These are phyloP conservation scores for Bacterosira constricta DNA, from an alignment of 108 stramenopile genomes.

Conservation along the genomic window DNA sequence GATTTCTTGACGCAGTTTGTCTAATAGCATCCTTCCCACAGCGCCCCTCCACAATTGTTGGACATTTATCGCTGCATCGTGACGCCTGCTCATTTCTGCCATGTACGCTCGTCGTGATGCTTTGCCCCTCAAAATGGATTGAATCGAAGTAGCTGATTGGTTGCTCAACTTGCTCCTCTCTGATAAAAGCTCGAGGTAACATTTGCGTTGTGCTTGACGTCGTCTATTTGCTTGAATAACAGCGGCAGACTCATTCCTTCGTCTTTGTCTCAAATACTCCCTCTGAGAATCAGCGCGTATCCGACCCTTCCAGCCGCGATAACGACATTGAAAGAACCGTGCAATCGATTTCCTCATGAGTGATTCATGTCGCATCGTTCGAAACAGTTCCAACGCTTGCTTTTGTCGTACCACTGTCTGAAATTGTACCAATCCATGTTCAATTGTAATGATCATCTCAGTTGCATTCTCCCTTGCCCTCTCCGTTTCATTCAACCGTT, in stretches of 20 bases:
- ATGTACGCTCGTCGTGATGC: conserved; percentile 1
- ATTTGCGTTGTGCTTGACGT: conserved; percentile 9
- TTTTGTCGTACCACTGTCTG: conserved; percentile 19
- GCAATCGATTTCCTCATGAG: conserved; percentile 20
- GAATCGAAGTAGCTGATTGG: conserved; percentile 31
- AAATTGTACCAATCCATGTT: conserved; percentile 21
- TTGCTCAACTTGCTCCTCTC: conserved; percentile 15
- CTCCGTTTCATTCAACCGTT: conserved; percentile 26
- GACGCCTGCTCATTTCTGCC: conserved; percentile 7
- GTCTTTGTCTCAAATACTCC: conserved; percentile 9
- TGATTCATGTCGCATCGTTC: conserved; percentile 18
- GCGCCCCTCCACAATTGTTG: conserved; percentile 33
- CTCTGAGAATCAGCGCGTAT: conserved; percentile 19
- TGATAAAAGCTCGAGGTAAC: conserved; percentile 7
- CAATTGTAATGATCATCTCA: conserved; percentile 15
- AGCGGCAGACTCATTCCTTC: conserved; percentile 17
- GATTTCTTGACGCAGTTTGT: conserved; percentile 9
- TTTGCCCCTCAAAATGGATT: conserved; percentile 19
- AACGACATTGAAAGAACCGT: conserved; percentile 25
- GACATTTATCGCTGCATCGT: conserved; percentile 21
- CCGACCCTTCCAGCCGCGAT: conserved; percentile 34
- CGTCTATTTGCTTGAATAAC: conserved; percentile 25
- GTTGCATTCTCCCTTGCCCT: conserved; percentile 18
- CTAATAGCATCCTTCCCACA: conserved; percentile 5
- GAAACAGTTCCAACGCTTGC: conserved; percentile 23